Conservation (phyloP, 352 stramenopile species). For the Phytophthora vignae region DNA sequence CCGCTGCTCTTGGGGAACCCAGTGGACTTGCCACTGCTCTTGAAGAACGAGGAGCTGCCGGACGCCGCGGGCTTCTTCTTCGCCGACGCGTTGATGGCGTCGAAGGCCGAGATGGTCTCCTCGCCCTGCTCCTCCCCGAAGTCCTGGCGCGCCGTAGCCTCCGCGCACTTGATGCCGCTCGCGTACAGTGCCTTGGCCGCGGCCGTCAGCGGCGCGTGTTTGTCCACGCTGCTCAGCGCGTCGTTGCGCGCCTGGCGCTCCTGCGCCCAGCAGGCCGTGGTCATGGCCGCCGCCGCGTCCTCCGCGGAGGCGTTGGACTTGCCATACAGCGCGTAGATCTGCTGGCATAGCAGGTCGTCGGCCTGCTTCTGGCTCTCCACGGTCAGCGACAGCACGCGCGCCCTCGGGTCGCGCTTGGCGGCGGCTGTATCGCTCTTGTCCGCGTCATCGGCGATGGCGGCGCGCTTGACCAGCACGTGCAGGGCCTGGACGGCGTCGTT, state of each 20-base stretch:
- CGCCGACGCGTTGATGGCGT: conserved; percentile 48
- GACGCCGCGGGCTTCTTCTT: conserved; percentile 31
- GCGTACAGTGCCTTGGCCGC: conserved; percentile 61
- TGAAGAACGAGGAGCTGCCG: conserved; percentile 47
- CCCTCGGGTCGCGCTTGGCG: conserved; percentile 50
- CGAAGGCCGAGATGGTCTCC: conserved; percentile 74
- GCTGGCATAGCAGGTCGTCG: conserved; percentile 36
- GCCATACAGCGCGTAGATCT: conserved; percentile 70
- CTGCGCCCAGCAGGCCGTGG: conserved; percentile 60
- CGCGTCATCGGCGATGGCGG: conserved; percentile 3
- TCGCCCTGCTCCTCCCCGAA: conserved; percentile 62
- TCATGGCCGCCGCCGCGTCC: conserved; percentile 31
- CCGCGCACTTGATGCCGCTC: conserved; percentile 55
- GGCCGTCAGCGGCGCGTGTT: conserved; percentile 48
- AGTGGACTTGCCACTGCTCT: conserved; percentile 26
- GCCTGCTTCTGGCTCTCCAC: neutral
- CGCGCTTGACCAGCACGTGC: conserved; percentile 49
- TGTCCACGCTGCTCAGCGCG: conserved; percentile 49
- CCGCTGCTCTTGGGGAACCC: conserved; percentile 32
- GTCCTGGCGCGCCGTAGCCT: conserved; percentile 65
- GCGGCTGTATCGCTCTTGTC: conserved; percentile 29
- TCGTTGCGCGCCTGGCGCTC: conserved; percentile 71
- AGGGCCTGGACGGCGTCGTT: conserved; percentile 48
- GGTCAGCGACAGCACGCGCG: conserved; percentile 52
- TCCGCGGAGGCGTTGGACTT: conserved; percentile 18